These are phyloP conservation scores for Sporobolomyces phaffii DNA, from an alignment of 768 basidiomycete species.

Conservation along the genomic window DNA sequence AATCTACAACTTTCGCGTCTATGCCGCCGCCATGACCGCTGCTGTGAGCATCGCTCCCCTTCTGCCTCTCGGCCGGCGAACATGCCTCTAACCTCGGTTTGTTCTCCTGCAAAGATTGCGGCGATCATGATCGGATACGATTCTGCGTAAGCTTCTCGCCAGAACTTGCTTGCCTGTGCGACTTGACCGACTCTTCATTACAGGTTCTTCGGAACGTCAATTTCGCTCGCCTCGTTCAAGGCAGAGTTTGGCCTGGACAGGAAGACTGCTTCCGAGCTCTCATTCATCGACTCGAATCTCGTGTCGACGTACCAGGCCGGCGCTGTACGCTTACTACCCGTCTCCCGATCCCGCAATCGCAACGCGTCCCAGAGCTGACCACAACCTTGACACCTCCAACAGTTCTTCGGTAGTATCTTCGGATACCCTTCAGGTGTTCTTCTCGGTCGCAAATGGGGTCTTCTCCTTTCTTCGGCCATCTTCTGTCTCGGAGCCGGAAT, in stretches of 20 bases:
- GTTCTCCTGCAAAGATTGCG: too few relatives aligned
- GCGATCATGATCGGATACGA: slow-evolving; percentile 37
- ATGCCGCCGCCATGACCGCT: slow-evolving; percentile 19
- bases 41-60: slow-evolving; percentile 4
- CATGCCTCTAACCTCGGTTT: too few relatives aligned
- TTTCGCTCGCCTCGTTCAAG: slow-evolving; percentile 51
- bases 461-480: slow-evolving; percentile 51
- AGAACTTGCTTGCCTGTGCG: too few relatives aligned
- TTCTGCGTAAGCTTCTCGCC: background rate
- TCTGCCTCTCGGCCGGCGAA: too few relatives aligned
- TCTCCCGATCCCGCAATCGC: background rate
- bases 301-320: slow-evolving; percentile 53
- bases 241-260: slow-evolving; percentile 50
- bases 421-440: slow-evolving; percentile 56
- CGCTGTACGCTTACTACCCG: slow-evolving; percentile 40
- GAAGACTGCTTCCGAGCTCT: slow-evolving; percentile 38
- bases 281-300: slow-evolving; percentile 50
- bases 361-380: slow-evolving; percentile 42
- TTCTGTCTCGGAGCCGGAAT: slow-evolving; percentile 63
- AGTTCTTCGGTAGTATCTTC: slow-evolving; percentile 63
- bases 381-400: slow-evolving; percentile 54
- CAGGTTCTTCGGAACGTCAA: slow-evolving; percentile 53
- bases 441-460: slow-evolving; percentile 54
- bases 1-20: slow-evolving; percentile 23
- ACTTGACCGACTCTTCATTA: too few relatives aligned